phyloP scores from a whole-genome alignment of 306 rosid species.

The Datisca glomerata region DNA sequence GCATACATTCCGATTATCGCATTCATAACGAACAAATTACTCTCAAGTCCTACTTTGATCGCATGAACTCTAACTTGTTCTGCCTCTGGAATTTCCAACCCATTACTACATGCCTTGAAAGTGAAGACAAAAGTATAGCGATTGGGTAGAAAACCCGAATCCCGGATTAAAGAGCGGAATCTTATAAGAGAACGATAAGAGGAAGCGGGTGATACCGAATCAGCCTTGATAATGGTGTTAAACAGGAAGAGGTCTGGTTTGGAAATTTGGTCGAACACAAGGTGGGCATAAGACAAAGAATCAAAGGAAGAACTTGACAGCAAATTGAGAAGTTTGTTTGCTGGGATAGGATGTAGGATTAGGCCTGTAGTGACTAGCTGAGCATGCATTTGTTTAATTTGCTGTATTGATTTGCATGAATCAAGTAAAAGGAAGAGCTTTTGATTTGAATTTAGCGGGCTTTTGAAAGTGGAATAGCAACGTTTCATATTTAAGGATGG shows the following conservation, averaged over 20 bases:
- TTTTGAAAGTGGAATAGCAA: conserved; percentile 19
- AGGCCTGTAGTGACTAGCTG: conserved; percentile 30
- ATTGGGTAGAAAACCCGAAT: conserved; percentile 20
- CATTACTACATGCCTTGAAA: conserved; percentile 44
- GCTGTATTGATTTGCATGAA: conserved; percentile 33
- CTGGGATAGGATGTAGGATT: conserved; percentile 24
- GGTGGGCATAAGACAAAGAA: conserved; percentile 35
- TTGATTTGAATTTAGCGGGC: conserved; percentile 10
- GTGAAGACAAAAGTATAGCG: conserved; percentile 42
- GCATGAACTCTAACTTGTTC: conserved; percentile 42
- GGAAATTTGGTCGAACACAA: conserved; percentile 43
- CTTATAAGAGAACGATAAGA: conserved; percentile 17
- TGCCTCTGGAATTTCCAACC: conserved; percentile 32
- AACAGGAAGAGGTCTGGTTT: conserved; percentile 40
- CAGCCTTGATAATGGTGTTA: conserved; percentile 44
- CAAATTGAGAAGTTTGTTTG: conserved; percentile 28
- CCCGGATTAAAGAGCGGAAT: conserved; percentile 21
- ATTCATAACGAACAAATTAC: conserved; percentile 46
- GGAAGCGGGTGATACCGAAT: conserved; percentile 27
- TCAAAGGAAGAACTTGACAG: conserved; percentile 15
- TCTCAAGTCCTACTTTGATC: conserved; percentile 37
- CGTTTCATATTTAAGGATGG: too few relatives aligned
- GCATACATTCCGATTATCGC: conserved; percentile 33
- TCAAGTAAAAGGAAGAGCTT: conserved; percentile 23
- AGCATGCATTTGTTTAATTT: conserved; percentile 43